These are phyloP conservation scores for Ricinus communis DNA, from an alignment of 345 rosid genomes.

Conservation along the genomic window DNA sequence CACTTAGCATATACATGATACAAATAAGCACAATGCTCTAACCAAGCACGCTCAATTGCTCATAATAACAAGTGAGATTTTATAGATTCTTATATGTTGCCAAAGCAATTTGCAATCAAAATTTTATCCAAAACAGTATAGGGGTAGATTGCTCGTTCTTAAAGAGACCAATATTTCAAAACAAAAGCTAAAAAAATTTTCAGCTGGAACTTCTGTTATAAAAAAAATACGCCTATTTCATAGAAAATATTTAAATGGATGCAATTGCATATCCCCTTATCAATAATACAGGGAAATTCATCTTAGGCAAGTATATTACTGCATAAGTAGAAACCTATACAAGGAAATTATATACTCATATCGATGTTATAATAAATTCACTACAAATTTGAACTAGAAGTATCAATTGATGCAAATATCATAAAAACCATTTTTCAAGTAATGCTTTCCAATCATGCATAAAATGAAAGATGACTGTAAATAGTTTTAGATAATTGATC, in stretches of 20 bases:
- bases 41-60: neutral
- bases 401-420: neutral
- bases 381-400: neutral
- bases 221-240: neutral
- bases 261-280: slow-evolving; percentile 1
- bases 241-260: neutral
- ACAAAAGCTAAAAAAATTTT: neutral
- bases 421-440: neutral
- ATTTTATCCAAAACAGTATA: neutral
- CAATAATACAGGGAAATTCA: neutral
- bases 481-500: slow-evolving; percentile 12
- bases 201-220: neutral
- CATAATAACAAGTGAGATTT: neutral
- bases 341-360: neutral
- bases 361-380: neutral
- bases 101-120: neutral
- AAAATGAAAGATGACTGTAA: neutral
- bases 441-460: slow-evolving; percentile 5
- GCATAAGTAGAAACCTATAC: neutral
- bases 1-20: neutral
- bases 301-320: slow-evolving; percentile 4
- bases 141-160: neutral
- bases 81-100: neutral
- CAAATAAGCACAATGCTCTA: neutral
- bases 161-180: neutral